Evolutionary conservation across 2,329 filamentous ascomycete species (phyloP).

Genomic region (Helotiales sp.): DNA sequence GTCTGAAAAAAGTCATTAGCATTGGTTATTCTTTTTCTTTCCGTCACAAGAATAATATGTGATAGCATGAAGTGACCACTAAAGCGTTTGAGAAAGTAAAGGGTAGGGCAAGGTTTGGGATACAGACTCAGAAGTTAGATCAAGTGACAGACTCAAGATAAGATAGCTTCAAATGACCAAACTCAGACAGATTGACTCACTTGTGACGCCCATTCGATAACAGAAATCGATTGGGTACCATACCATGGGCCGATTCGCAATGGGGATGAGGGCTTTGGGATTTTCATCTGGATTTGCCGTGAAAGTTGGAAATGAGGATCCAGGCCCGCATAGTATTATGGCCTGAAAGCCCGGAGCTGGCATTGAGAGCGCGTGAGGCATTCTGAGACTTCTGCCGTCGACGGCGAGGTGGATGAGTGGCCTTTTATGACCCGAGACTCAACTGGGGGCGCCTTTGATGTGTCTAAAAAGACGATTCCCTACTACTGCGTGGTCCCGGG

Average conservation of each 20-base stretch:
- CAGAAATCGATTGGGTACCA: slow-evolving; percentile 89
- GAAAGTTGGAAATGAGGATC: slow-evolving; percentile 79
- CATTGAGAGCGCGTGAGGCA: slow-evolving; percentile 76
- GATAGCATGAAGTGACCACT: too few species aligned
- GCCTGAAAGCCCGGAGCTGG: slow-evolving; percentile 78
- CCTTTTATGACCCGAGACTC: too few species aligned
- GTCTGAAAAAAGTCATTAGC: slow-evolving; percentile 40
- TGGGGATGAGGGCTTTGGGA: slow-evolving; percentile 78
- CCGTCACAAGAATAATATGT: too few species aligned
- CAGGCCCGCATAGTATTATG: slow-evolving; percentile 79
- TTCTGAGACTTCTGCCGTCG: slow-evolving; percentile 36
- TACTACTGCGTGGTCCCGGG: too few species aligned
- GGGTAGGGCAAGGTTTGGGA: too few species aligned
- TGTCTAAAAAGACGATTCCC: too few species aligned
- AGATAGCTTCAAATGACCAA: background rate
- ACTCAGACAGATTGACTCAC: slow-evolving; percentile 44
- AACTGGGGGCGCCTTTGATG: too few species aligned
- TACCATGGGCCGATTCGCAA: slow-evolving; percentile 85
- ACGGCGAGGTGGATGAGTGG: too few species aligned
- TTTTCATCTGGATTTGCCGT: slow-evolving; percentile 78
- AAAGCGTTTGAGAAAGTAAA: too few species aligned
- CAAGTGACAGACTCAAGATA: background rate
- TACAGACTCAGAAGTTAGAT: background rate
- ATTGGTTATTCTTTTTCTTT: background rate
- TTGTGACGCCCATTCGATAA: slow-evolving; percentile 75